Evolutionary conservation across 768 basidiomycete genomes (phyloP).

Genomic region (Suillus ampliporus): DNA sequence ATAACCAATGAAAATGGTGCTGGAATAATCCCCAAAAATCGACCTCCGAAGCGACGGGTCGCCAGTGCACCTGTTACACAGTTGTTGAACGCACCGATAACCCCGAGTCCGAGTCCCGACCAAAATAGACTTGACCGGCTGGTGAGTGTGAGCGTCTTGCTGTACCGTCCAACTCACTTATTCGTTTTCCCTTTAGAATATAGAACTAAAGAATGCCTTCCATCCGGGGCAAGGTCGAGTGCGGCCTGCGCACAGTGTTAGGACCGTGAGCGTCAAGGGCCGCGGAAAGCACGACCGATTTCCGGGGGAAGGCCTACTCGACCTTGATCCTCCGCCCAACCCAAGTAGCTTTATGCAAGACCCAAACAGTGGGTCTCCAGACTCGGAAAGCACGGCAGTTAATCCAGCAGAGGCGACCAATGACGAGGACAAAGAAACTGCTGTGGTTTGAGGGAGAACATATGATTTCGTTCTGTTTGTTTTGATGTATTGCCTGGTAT

Average conservation of each 20-base stretch:
- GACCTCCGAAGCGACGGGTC: conserved; percentile 41
- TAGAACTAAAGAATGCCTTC: conserved; percentile 14
- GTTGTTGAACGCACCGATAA: conserved; percentile 10
- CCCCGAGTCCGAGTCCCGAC: conserved; percentile 15
- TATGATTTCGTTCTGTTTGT: conserved; percentile 4
- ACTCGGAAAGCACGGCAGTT: conserved; percentile 6
- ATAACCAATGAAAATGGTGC: conserved; percentile 38
- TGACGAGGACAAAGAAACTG: neutral
- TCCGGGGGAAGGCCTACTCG: conserved; percentile 25
- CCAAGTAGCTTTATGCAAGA: conserved; percentile 8
- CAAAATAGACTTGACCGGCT: conserved; percentile 2
- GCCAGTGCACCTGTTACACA: conserved; percentile 44
- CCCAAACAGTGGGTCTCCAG: conserved; percentile 3
- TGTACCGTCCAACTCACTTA: neutral
- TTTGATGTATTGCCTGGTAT: conserved; percentile 6
- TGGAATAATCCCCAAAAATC: conserved; percentile 18
- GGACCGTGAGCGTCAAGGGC: conserved; percentile 19
- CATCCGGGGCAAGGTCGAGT: conserved; percentile 9
- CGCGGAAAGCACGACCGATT: conserved; percentile 5
- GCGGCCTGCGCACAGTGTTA: conserved; percentile 5
- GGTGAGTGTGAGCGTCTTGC: conserved; percentile 7
- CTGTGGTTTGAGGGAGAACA: neutral
- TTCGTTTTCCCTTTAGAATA: conserved; percentile 9
- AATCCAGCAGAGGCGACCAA: neutral
- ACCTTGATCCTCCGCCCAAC: conserved; percentile 16